Percentiles rank a stretch among this genome's conserved stretches.
These are phyloP conservation scores for Quercus parvula DNA, from an alignment of 306 rosid genomes.

Conservation along the genomic window DNA sequence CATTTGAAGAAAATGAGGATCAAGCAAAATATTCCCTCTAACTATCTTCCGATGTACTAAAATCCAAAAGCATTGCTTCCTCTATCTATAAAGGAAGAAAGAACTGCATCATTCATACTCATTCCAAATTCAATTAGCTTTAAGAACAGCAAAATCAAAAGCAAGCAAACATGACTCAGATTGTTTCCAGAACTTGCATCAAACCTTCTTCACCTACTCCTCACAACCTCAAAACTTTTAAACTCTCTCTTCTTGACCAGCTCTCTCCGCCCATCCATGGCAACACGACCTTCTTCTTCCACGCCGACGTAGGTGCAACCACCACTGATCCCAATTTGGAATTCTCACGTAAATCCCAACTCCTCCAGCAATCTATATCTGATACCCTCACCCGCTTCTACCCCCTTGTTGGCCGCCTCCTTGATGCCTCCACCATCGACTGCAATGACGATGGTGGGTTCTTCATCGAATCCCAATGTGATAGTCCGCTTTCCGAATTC, in stretches of 20 bases:
- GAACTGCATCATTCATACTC: no score
- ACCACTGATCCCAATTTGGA: not conserved
- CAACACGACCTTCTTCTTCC: slow-evolving; percentile 38
- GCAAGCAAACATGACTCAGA: not conserved
- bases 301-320: not conserved
- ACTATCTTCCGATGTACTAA: no score
- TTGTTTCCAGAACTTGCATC: slow-evolving; percentile 16
- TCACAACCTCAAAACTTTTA: slow-evolving; percentile 19
- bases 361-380: no score
- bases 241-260: slow-evolving; percentile 34
- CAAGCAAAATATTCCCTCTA: no score
- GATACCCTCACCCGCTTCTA: no score
- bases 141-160: not conserved
- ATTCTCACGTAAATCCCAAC: slow-evolving; percentile 12
- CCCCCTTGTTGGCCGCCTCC: no score
- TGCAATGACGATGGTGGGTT: slow-evolving; percentile 24
- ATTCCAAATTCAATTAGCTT: no score
- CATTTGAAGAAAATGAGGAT: no score
- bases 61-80: no score
- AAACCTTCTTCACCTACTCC: slow-evolving; percentile 35
- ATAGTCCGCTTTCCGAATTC: slow-evolving; percentile 22
- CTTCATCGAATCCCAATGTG: slow-evolving; percentile 27
- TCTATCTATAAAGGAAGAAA: no score
- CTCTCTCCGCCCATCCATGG: slow-evolving; percentile 34
- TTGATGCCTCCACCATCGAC: no score